Percentiles rank a stretch among this genome's conserved stretches.
Conservation (phyloP, 805 yeast genomes). For the Sugiyamaella chiloensis region DNA sequence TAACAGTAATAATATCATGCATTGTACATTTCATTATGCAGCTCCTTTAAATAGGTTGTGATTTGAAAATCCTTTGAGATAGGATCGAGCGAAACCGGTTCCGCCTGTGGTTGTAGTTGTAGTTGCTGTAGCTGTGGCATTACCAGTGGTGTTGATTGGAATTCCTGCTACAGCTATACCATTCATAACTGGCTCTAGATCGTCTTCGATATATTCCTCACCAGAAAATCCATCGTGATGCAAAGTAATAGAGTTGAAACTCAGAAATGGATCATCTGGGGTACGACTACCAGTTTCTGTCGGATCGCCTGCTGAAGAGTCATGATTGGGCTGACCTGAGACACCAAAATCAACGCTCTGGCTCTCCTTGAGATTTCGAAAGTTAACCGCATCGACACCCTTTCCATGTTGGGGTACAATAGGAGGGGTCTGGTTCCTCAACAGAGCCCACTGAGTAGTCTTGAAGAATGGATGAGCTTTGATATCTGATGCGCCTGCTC, state of each 20-base stretch:
- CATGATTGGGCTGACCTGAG: background rate
- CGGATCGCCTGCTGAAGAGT: constrained; percentile 22
- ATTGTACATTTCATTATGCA: constrained; percentile 2
- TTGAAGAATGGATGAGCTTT: constrained; percentile 91
- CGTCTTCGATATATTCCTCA: constrained; percentile 38
- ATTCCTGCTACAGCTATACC: no score
- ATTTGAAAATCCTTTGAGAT: constrained; percentile 6
- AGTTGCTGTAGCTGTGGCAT: no score
- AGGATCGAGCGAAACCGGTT: no score
- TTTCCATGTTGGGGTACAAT: constrained; percentile 79
- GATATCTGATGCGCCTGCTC: constrained; percentile 92
- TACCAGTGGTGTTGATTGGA: constrained; percentile 1
- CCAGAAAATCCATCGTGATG: constrained; percentile 61
- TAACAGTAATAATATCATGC: no score
- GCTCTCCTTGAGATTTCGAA: constrained; percentile 30
- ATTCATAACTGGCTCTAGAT: no score
- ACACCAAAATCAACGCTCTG: constrained; percentile 32
- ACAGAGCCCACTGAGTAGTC: constrained; percentile 89
- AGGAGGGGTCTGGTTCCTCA: constrained; percentile 92
- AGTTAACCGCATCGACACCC: constrained; percentile 46
- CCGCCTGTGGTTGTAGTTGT: no score
- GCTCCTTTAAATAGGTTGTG: constrained; percentile 6
- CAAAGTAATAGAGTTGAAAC: constrained; percentile 81
- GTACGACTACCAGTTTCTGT: constrained; percentile 23
- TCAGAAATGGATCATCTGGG: constrained; percentile 72